Evolutionary conservation across 2,329 filamentous ascomycete genomes (phyloP).

Genomic region (Apiospora arundinis): DNA sequence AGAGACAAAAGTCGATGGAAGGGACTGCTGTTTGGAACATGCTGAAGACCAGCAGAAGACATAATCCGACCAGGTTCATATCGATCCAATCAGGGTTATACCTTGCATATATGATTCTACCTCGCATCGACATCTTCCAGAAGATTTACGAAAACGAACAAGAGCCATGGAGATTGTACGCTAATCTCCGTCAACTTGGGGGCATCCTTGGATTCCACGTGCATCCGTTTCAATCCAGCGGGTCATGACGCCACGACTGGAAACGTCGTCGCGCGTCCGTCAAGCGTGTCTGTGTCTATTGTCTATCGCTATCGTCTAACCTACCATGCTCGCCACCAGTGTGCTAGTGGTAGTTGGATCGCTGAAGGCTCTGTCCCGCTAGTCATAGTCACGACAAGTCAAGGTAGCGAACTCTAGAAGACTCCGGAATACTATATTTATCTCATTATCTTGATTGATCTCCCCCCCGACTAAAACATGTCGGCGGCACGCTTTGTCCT

Average conservation of each 20-base stretch:
- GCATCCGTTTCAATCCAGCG: background rate
- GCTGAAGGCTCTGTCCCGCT: background rate
- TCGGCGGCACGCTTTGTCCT: conserved; percentile 28
- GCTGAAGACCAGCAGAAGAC: background rate
- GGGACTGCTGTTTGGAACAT: background rate
- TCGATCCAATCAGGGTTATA: background rate
- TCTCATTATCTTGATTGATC: too few species aligned
- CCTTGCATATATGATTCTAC: background rate
- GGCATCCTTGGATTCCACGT: background rate
- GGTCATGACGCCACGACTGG: conserved; percentile 14
- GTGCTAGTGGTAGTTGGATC: background rate
- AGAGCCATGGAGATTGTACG: background rate
- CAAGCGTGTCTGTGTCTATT: too few species aligned
- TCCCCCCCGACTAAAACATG: background rate
- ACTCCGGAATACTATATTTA: too few species aligned
- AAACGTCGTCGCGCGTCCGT: too few species aligned
- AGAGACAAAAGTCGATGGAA: background rate
- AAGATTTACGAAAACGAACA: background rate
- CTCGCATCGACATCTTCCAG: background rate
- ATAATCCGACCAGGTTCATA: background rate
- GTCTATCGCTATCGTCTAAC: too few species aligned
- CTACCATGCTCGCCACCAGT: background rate
- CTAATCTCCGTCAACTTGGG: background rate
- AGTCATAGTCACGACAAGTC: background rate
- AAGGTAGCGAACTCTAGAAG: background rate